phyloP scores from a whole-genome alignment of 805 yeast species.

The Spathaspora gorwiae region DNA sequence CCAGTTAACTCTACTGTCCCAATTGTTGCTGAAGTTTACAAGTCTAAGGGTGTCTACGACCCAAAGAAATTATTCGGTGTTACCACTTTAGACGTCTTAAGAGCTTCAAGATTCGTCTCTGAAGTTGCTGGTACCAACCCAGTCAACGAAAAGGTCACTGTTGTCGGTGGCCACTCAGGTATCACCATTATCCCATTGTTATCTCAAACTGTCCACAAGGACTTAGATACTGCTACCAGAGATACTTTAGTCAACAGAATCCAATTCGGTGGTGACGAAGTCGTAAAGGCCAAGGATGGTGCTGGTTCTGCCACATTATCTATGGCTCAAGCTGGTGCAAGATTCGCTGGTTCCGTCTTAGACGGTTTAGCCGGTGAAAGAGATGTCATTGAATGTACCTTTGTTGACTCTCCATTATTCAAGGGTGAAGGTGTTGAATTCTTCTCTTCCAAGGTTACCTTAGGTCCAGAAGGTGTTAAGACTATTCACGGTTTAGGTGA shows the following conservation, averaged over 20 bases:
- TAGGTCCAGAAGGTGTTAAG: conserved; percentile 87
- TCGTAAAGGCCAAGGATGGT: conserved; percentile 89
- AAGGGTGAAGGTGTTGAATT: conserved; percentile 89
- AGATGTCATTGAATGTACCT: conserved; percentile 64
- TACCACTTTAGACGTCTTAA: conserved; percentile 87
- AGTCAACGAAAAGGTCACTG: conserved; percentile 69
- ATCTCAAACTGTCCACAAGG: conserved; percentile 73
- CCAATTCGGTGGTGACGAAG: conserved; percentile 96
- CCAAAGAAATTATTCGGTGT: conserved; percentile 93
- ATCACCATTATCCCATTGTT: conserved; percentile 90
- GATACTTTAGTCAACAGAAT: conserved; percentile 71
- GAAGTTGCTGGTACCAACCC: conserved; percentile 72
- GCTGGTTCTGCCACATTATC: conserved; percentile 92
- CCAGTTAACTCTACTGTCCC: conserved; percentile 98
- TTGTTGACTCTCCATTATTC: conserved; percentile 77
- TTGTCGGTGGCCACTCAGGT: conserved; percentile 98
- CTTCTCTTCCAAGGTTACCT: conserved; percentile 92
- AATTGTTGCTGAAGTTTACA: conserved; percentile 88
- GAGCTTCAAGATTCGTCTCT: conserved; percentile 81
- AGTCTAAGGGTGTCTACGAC: conserved; percentile 81
- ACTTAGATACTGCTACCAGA: conserved; percentile 39
- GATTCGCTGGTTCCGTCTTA: conserved; percentile 62
- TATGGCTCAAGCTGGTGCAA: conserved; percentile 89
- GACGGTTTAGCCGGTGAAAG: conserved; percentile 61
- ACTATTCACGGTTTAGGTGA: conserved; percentile 75